These are phyloP conservation scores for Pigoraptor vietnamica DNA, from an alignment of 78 protist species.

Conservation along the genomic window DNA sequence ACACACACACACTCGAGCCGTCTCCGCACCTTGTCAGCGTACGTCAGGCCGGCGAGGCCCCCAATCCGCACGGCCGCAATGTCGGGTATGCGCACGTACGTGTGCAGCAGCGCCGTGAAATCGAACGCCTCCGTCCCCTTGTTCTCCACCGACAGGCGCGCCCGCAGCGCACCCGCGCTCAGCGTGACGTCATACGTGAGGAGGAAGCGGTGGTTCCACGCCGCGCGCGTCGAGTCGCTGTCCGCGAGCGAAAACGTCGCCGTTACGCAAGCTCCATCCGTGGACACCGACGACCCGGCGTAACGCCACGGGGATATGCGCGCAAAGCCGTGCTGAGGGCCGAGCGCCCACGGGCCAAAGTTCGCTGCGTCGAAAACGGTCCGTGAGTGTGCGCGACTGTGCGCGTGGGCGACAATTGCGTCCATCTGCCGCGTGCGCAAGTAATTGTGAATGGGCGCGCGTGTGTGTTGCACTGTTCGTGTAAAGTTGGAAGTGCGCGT, in stretches of 20 bases:
- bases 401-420: background rate
- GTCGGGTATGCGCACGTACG: constrained; percentile 32
- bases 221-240: constrained; percentile 18
- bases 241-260: background rate
- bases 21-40: constrained; percentile 21
- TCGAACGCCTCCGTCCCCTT: background rate
- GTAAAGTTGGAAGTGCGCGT: background rate
- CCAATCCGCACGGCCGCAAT: background rate
- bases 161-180: background rate
- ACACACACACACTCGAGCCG: background rate
- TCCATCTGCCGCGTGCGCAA: background rate
- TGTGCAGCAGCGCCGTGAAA: constrained; percentile 67
- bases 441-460: background rate
- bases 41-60: constrained; percentile 21
- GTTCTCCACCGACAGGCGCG: background rate
- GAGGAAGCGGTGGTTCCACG: constrained; percentile 21
- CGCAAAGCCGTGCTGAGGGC: constrained; percentile 55
- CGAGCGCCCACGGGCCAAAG: constrained; percentile 32
- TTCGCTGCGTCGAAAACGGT: constrained; percentile 17
- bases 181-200: constrained; percentile 6
- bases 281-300: background rate
- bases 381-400: background rate
- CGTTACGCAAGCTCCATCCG: background rate
- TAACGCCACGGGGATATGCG: constrained; percentile 1
- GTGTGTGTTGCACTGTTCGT: background rate